Conservation (phyloP, 768 basidiomycete genomes). For the Neoboletus magnificus region DNA sequence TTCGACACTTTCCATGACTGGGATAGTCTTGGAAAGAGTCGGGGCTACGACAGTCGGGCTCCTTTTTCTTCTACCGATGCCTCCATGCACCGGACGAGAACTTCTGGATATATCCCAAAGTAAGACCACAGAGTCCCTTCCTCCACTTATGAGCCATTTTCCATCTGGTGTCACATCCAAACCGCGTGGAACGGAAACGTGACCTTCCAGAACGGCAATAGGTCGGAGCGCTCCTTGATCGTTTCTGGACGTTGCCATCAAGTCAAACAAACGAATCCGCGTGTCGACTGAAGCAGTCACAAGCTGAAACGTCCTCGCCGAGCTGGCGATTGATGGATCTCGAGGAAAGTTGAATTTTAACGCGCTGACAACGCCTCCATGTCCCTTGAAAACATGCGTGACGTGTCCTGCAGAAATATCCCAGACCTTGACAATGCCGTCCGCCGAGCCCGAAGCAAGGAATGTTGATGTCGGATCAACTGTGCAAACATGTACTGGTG, state of each 20-base stretch:
- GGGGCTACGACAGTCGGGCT: constrained; percentile 52
- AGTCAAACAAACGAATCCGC: constrained; percentile 87
- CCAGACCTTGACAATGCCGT: constrained; percentile 97
- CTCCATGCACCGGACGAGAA: constrained; percentile 5
- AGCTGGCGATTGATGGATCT: constrained; percentile 47
- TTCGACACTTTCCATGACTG: constrained; percentile 82
- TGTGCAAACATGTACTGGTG: constrained; percentile 88
- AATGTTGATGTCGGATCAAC: constrained; percentile 84
- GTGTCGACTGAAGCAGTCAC: constrained; percentile 92
- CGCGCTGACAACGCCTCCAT: constrained; percentile 96
- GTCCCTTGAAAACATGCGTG: constrained; percentile 94
- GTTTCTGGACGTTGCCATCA: constrained; percentile 61
- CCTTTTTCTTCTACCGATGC: constrained; percentile 32
- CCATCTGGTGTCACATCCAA: constrained; percentile 84
- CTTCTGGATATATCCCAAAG: constrained; percentile 74
- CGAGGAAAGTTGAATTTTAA: constrained; percentile 79
- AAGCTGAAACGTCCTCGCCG: constrained; percentile 64
- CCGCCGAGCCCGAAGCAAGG: constrained; percentile 93
- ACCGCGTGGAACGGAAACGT: constrained; percentile 91
- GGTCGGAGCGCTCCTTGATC: constrained; percentile 58
- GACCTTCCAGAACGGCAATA: constrained; percentile 85
- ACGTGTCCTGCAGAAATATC: constrained; percentile 82
- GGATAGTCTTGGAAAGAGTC: constrained; percentile 72
- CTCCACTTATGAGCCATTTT: constrained; percentile 86
- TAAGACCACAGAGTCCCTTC: constrained; percentile 88